Conservation (phyloP, 78 protist species). For the Anaeramoeba flamelloides region DNA sequence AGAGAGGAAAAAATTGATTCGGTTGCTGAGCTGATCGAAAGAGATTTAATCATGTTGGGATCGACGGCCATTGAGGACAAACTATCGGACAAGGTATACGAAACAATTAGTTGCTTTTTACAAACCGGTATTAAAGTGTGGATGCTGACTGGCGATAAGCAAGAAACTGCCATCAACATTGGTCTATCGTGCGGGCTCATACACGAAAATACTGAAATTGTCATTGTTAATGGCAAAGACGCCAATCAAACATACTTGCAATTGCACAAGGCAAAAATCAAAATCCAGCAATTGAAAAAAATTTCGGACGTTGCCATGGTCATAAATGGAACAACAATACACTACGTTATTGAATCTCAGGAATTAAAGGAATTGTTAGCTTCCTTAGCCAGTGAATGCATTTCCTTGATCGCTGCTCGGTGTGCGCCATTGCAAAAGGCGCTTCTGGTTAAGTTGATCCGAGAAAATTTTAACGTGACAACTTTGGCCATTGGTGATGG, state of each 20-base stretch:
- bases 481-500: constrained; percentile 68
- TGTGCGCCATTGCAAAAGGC: constrained; percentile 80
- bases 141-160: neutral
- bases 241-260: neutral
- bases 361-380: neutral
- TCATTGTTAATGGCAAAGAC: neutral
- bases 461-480: neutral
- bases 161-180: neutral
- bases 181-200: neutral
- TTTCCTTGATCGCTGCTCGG: constrained; percentile 19
- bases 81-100: constrained; percentile 56
- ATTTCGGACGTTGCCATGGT: neutral
- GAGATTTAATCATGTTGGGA: constrained; percentile 49
- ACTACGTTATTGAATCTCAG: neutral
- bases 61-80: constrained; percentile 85
- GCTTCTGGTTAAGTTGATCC: constrained; percentile 30
- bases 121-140: neutral
- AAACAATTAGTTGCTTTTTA: constrained; percentile 9
- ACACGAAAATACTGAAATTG: neutral
- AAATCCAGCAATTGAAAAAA: neutral
- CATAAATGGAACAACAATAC: neutral
- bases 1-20: neutral
- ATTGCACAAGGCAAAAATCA: neutral
- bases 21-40: constrained; percentile 5
- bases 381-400: neutral